A percentile compares a stretch with the other conserved stretches of the same genome.
Conservation (phyloP, 2,329 filamentous ascomycete genomes). For the Podosphaera xanthii region DNA sequence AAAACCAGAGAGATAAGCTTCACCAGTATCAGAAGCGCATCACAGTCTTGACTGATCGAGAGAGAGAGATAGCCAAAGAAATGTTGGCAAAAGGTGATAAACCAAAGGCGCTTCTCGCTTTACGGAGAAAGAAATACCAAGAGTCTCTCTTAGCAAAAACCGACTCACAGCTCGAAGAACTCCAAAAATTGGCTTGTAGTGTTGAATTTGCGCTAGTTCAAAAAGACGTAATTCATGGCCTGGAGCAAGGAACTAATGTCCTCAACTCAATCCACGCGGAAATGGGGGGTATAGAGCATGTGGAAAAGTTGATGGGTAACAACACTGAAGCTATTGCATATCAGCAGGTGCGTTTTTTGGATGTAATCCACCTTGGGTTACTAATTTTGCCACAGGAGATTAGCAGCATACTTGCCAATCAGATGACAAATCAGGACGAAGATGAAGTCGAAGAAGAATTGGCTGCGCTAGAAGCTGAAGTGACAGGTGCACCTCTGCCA, state of each 20-base stretch:
- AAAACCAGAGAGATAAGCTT: conserved; percentile 89
- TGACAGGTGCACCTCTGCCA: conserved; percentile 14
- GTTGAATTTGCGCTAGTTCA: conserved; percentile 95
- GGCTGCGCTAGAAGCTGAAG: conserved; percentile 50
- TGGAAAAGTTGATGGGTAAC: conserved; percentile 90
- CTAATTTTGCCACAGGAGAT: conserved; percentile 41
- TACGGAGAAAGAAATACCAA: conserved; percentile 93
- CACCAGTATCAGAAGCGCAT: conserved; percentile 91
- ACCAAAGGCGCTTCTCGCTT: conserved; percentile 58
- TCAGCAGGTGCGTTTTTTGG: conserved; percentile 42
- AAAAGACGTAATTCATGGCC: conserved; percentile 81
- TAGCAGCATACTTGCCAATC: conserved; percentile 68
- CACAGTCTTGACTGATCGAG: conserved; percentile 59
- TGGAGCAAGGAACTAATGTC: conserved; percentile 79
- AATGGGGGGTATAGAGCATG: conserved; percentile 84
- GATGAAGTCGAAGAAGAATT: conserved; percentile 96
- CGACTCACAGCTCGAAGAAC: conserved; percentile 77
- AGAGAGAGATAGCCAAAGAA: conserved; percentile 66
- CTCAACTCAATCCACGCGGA: conserved; percentile 79
- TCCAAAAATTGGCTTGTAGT: conserved; percentile 68
- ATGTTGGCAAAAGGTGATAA: conserved; percentile 67
- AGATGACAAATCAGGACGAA: conserved; percentile 85
- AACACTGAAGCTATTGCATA: conserved; percentile 78
- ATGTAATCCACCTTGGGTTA: background rate
- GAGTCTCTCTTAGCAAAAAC: conserved; percentile 74